Conservation (phyloP, 148 eudicot genomes). For the Polygonum aviculare region DNA sequence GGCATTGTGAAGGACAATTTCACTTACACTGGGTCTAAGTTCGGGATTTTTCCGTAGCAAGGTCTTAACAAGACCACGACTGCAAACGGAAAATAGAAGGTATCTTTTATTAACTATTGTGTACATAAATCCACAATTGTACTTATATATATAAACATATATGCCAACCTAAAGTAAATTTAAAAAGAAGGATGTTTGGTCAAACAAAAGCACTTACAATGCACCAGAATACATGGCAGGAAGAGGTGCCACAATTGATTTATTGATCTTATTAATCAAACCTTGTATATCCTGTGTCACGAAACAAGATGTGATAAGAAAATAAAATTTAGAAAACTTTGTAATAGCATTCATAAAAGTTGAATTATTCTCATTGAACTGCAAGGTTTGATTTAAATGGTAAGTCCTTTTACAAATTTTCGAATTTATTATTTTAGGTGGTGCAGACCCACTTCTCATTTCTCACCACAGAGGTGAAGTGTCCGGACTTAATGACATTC, state of each 20-base stretch:
- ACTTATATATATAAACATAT: neutral
- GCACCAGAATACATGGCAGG: conserved; percentile 78
- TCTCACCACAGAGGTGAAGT: too few relatives aligned
- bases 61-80: conserved; percentile 90
- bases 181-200: neutral
- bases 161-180: neutral
- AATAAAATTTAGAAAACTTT: neutral
- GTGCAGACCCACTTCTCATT: too few relatives aligned
- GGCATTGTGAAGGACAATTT: neutral
- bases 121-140: neutral
- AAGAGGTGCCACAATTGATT: conserved; percentile 89
- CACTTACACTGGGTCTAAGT: conserved; percentile 71
- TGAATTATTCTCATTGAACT: neutral
- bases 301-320: neutral
- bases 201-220: conserved; percentile 51
- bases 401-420: too few relatives aligned
- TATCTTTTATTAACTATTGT: neutral
- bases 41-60: conserved; percentile 96
- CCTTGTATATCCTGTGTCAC: conserved; percentile 87
- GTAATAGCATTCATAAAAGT: neutral
- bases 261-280: conserved; percentile 85
- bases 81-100: conserved; percentile 27
- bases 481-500: neutral
- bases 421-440: too few relatives aligned
- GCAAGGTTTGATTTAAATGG: too few relatives aligned